A percentile compares a stretch with the other conserved stretches of the same genome.
phyloP scores from a whole-genome alignment of 495 filamentous ascomycete genomes.

The Penicillium mononematosum region DNA sequence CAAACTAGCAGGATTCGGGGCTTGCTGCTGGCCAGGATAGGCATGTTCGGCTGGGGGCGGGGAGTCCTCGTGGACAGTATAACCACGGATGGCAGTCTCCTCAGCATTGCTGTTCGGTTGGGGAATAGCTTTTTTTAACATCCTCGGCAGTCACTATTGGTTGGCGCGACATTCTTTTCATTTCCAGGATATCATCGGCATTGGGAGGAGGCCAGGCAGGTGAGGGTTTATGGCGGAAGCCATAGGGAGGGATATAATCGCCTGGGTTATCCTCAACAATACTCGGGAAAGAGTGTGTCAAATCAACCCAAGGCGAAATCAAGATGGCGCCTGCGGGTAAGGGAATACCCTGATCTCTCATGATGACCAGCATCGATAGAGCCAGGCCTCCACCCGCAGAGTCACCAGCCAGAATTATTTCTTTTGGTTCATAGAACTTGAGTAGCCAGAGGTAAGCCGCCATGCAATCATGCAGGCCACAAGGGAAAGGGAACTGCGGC shows the following conservation, averaged over 20 bases:
- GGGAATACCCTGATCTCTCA: slow-evolving; percentile 78
- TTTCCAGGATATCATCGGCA: slow-evolving; percentile 60
- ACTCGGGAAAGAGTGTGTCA: slow-evolving; percentile 93
- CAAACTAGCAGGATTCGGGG: slow-evolving; percentile 23
- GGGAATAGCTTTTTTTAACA: slow-evolving; percentile 14
- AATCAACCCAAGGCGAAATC: slow-evolving; percentile 90
- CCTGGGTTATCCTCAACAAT: slow-evolving; percentile 66
- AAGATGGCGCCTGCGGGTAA: slow-evolving; percentile 86
- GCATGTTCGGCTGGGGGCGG: slow-evolving; percentile 23
- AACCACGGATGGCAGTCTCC: slow-evolving; percentile 43
- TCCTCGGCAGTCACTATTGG: slow-evolving; percentile 33
- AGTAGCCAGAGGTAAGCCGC: slow-evolving; percentile 83
- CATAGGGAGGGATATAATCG: slow-evolving; percentile 85
- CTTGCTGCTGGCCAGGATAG: slow-evolving; percentile 38
- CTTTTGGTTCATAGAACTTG: slow-evolving; percentile 66
- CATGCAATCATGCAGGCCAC: slow-evolving; percentile 82
- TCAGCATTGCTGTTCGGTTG: slow-evolving; percentile 24
- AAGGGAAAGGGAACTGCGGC: slow-evolving; percentile 94
- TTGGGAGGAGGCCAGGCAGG: slow-evolving; percentile 89
- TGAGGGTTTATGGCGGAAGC: slow-evolving; percentile 84
- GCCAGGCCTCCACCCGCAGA: slow-evolving; percentile 91
- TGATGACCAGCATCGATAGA: slow-evolving; percentile 70
- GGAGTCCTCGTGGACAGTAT: slow-evolving; percentile 34
- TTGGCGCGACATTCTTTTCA: slow-evolving; percentile 38
- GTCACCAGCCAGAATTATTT: slow-evolving; percentile 82